Percentiles rank a stretch among this genome's conserved stretches.
These are phyloP conservation scores for Eimeria sp. DNA, from an alignment of 169 alveolate genomes.

Conservation along the genomic window DNA sequence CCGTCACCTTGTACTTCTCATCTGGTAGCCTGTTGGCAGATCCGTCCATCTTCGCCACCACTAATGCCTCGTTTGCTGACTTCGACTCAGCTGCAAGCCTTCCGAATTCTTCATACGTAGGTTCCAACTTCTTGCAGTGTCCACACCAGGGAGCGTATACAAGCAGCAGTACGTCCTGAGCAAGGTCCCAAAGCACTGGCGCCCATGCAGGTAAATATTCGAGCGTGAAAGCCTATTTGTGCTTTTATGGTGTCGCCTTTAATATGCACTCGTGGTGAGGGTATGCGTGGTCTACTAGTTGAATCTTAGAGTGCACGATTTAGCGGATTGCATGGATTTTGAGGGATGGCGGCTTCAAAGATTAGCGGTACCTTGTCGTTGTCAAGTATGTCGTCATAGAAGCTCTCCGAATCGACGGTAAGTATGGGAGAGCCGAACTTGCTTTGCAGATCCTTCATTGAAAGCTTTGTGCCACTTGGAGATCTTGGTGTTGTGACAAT, in stretches of 20 bases:
- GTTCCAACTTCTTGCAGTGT: conserved; percentile 97
- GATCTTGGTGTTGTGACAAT: background rate
- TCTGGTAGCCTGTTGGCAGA: conserved; percentile 86
- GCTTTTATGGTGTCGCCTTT: too few species aligned
- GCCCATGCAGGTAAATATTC: background rate
- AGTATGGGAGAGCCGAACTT: conserved; percentile 18
- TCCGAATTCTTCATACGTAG: conserved; percentile 86
- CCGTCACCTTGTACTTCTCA: conserved; percentile 58
- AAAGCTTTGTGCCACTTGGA: background rate
- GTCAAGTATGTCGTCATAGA: conserved; percentile 24
- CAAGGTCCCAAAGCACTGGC: conserved; percentile 79
- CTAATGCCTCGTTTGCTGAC: conserved; percentile 85
- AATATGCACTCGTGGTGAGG: too few species aligned
- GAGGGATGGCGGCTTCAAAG: background rate
- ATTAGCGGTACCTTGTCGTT: background rate
- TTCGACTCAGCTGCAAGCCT: conserved; percentile 85
- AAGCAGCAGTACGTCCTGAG: conserved; percentile 95
- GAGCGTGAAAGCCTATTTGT: too few species aligned
- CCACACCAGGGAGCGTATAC: conserved; percentile 99
- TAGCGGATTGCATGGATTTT: too few species aligned
- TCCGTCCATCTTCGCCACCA: conserved; percentile 96
- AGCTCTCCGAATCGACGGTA: conserved; percentile 43
- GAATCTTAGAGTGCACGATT: too few species aligned
- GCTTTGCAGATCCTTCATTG: background rate
- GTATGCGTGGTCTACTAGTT: too few species aligned